These are phyloP conservation scores for Pyrenochaeta sp. DNA, from an alignment of 2,329 filamentous ascomycete genomes.

Conservation along the genomic window DNA sequence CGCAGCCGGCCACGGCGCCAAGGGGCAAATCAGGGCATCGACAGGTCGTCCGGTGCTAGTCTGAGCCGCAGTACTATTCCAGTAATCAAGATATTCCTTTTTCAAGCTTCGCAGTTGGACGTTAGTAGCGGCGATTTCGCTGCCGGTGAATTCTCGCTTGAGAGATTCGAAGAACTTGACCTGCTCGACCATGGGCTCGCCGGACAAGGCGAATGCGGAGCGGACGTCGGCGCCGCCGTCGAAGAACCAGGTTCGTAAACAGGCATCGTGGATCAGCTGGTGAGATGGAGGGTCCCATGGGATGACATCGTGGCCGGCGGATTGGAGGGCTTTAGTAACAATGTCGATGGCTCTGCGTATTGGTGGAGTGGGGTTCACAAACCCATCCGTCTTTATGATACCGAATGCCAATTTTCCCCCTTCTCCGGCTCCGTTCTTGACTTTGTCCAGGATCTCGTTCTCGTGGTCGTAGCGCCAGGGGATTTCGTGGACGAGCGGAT, in stretches of 20 bases:
- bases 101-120: conserved; percentile 36
- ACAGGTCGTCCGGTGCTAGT: conserved; percentile 44
- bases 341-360: conserved; percentile 44
- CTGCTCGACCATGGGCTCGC: conserved; percentile 42
- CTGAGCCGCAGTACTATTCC: conserved; percentile 39
- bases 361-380: conserved; percentile 47
- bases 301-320: conserved; percentile 40
- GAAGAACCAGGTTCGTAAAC: conserved; percentile 38
- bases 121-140: conserved; percentile 46
- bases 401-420: conserved; percentile 41
- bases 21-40: conserved; percentile 48
- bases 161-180: conserved; percentile 25
- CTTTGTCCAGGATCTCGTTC: conserved; percentile 40
- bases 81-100: conserved; percentile 50
- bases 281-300: conserved; percentile 40
- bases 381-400: conserved; percentile 43
- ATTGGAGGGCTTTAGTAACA: conserved; percentile 30
- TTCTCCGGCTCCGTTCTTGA: neutral
- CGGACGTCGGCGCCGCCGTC: conserved; percentile 44
- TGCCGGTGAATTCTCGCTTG: conserved; percentile 30
- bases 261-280: conserved; percentile 26
- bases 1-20: conserved; percentile 49
- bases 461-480: conserved; percentile 66
- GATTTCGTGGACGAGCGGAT: conserved; percentile 71
- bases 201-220: conserved; percentile 42